Percentiles rank a stretch among this genome's conserved stretches.
phyloP scores from a whole-genome alignment of 2,329 filamentous ascomycete genomes.

The Passalora sequoiae region DNA sequence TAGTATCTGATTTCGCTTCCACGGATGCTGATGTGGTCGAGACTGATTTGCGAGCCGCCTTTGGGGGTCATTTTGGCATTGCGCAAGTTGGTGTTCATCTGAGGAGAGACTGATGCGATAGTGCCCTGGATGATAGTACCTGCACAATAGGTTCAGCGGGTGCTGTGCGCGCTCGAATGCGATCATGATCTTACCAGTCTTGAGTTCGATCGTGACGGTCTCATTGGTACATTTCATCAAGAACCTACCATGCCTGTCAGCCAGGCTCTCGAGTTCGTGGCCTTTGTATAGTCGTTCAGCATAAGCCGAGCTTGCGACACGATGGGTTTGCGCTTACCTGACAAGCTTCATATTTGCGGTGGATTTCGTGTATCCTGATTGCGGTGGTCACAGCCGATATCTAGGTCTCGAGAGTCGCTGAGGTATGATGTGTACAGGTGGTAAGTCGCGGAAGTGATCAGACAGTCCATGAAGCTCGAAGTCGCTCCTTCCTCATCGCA shows the following conservation, averaged over 20 bases:
- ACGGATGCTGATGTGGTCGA: conserved; percentile 95
- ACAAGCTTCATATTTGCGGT: conserved; percentile 83
- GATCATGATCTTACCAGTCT: conserved; percentile 66
- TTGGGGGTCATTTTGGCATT: conserved; percentile 94
- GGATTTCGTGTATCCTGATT: too few relatives aligned
- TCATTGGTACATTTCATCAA: conserved; percentile 99
- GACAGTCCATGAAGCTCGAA: too few relatives aligned
- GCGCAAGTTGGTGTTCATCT: conserved; percentile 97
- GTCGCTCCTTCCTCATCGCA: too few relatives aligned
- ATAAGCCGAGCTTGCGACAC: conserved; percentile 33
- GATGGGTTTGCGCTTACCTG: conserved; percentile 58
- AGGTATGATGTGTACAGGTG: too few relatives aligned
- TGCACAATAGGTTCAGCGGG: conserved; percentile 35
- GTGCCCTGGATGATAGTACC: conserved; percentile 95
- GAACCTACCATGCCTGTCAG: conserved; percentile 59
- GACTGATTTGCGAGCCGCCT: conserved; percentile 76
- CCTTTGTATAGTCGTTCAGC: conserved; percentile 46
- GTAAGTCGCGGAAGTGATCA: too few relatives aligned
- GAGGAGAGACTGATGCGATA: conserved; percentile 90
- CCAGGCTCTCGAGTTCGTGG: conserved; percentile 35
- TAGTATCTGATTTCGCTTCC: conserved; percentile 95
- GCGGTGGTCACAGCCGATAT: too few relatives aligned
- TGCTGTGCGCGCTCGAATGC: conserved; percentile 2
- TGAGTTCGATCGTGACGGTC: conserved; percentile 95
- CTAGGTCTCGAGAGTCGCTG: too few relatives aligned